phyloP scores from a whole-genome alignment of 164 flowering plant species.

The Warburgia ugandensis region DNA sequence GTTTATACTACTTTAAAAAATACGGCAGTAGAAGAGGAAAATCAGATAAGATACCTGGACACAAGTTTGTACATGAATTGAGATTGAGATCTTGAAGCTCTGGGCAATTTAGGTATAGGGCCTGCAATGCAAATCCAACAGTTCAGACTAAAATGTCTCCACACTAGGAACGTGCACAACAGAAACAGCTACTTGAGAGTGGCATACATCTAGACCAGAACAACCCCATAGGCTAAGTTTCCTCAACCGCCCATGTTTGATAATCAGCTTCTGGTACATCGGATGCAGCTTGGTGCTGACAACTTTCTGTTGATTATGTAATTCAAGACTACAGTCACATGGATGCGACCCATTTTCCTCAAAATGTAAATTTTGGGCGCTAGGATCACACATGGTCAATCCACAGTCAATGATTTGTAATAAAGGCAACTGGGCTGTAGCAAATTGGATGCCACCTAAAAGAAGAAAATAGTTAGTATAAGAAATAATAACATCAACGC shows the following conservation, averaged over 20 bases:
- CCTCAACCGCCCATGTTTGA: constrained; percentile 70
- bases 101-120: constrained; percentile 80
- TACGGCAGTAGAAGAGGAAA: no score
- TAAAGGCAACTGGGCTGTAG: constrained; percentile 85
- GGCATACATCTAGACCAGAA: constrained; percentile 84
- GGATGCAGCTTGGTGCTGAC: constrained; percentile 39
- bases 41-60: constrained; percentile 52
- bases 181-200: not conserved
- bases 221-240: constrained; percentile 99
- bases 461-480: not conserved
- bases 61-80: constrained; percentile 72
- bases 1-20: no score
- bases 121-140: constrained; percentile 46
- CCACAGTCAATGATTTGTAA: constrained; percentile 97
- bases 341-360: constrained; percentile 26
- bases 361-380: constrained; percentile 19
- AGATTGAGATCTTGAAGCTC: constrained; percentile 77
- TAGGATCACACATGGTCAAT: constrained; percentile 69
- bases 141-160: constrained; percentile 13
- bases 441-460: constrained; percentile 95
- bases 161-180: no score
- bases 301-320: constrained; percentile 16
- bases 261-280: constrained; percentile 76
- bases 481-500: not conserved
- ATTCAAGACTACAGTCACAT: constrained; percentile 19